phyloP scores from a whole-genome alignment of 2,329 filamentous ascomycete genomes.

The Ceratocystis cacaofunesta region DNA sequence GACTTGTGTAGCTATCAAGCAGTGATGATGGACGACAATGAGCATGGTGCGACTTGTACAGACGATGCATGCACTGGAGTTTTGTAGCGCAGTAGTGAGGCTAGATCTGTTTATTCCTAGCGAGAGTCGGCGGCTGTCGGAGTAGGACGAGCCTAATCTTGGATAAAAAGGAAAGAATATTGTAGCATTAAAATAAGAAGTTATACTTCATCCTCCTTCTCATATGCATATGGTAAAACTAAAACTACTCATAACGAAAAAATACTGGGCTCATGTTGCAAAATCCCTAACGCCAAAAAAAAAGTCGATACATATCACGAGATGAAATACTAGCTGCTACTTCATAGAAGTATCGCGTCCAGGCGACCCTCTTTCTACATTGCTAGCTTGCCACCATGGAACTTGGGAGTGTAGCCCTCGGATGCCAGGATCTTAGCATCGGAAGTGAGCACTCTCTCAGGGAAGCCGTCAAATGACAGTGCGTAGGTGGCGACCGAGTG shows the following conservation, averaged over 20 bases:
- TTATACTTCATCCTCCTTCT: not conserved
- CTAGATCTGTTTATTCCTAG: not conserved
- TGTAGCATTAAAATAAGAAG: not conserved
- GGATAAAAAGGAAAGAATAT: not conserved
- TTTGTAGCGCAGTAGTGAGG: not conserved
- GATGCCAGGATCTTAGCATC: conserved; percentile 19
- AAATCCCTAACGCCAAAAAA: not conserved
- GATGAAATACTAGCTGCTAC: not conserved
- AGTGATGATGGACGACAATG: not conserved
- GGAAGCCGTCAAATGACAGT: conserved; percentile 49
- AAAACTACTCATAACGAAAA: not conserved
- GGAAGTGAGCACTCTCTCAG: conserved; percentile 31
- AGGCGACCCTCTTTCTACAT: conserved; percentile 24
- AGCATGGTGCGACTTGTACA: not conserved
- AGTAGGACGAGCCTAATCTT: not conserved
- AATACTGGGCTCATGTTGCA: not conserved
- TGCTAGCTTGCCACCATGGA: conserved; percentile 35
- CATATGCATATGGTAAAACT: not conserved
- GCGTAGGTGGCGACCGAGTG: conserved; percentile 60
- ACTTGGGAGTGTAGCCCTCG: conserved; percentile 29
- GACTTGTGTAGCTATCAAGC: not conserved
- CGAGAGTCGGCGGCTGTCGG: not conserved
- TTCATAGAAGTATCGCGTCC: not conserved
- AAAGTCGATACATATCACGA: not conserved
- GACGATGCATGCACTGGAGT: not conserved